Conservation (phyloP, 2,329 filamentous ascomycete species). For the Phoma sp. region DNA sequence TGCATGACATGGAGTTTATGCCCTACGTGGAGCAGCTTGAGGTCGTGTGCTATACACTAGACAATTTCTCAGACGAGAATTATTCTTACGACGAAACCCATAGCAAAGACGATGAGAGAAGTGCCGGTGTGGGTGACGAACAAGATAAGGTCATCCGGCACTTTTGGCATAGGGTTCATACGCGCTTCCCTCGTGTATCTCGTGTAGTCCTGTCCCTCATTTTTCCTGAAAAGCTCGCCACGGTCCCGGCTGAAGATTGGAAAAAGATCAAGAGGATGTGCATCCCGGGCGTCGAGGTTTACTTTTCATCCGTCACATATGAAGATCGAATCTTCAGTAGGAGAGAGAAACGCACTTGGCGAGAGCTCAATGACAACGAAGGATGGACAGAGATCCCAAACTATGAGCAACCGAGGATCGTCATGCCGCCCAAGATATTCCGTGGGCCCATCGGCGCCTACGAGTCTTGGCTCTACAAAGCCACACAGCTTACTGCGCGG, state of each 20-base stretch:
- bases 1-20: constrained; percentile 1
- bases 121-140: constrained; percentile 7
- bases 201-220: constrained; percentile 2
- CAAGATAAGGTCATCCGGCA: background rate
- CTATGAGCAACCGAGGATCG: constrained; percentile 13
- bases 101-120: constrained; percentile 7
- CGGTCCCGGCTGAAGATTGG: background rate
- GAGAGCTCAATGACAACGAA: constrained; percentile 9
- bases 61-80: constrained; percentile 16
- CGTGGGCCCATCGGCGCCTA: constrained; percentile 10
- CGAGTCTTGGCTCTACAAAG: background rate
- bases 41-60: constrained; percentile 6
- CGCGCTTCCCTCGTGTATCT: constrained; percentile 1
- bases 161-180: constrained; percentile 1
- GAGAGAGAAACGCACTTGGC: constrained; percentile 13
- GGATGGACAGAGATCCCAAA: constrained; percentile 4
- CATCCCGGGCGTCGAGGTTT: constrained; percentile 10
- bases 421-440: constrained; percentile 15
- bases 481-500: background rate
- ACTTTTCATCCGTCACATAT: constrained; percentile 1
- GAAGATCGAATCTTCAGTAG: background rate
- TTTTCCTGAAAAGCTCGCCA: background rate
- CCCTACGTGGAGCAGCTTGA: constrained; percentile 4
- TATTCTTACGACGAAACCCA: constrained; percentile 6
- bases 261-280: constrained; percentile 7